These are phyloP conservation scores for Hemisphaericaspora xylofermentans DNA, from an alignment of 1,139 yeast species.

Conservation along the genomic window DNA sequence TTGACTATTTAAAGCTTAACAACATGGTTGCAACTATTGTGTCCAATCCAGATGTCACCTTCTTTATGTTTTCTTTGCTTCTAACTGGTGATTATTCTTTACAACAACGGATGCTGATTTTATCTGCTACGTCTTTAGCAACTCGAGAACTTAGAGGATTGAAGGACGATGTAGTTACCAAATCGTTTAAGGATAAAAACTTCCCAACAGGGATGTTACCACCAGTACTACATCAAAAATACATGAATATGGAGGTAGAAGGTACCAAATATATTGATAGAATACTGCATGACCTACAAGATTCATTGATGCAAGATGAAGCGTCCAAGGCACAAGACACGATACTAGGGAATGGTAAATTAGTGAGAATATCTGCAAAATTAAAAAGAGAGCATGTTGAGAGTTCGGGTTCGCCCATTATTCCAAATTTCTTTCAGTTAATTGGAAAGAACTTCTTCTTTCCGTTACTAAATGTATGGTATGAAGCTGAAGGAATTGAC, in stretches of 20 bases:
- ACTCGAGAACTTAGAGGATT: constrained; percentile 61
- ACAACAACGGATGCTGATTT: constrained; percentile 55
- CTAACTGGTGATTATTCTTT: constrained; percentile 65
- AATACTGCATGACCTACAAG: constrained; percentile 23
- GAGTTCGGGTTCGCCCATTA: constrained; percentile 13
- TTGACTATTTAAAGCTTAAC: constrained; percentile 50
- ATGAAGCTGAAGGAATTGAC: constrained; percentile 41
- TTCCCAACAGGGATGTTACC: constrained; percentile 51
- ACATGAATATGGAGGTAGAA: constrained; percentile 17
- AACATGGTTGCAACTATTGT: constrained; percentile 55
- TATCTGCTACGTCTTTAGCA: constrained; percentile 56
- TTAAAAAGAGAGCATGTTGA: constrained; percentile 8
- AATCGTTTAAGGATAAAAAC: constrained; percentile 29
- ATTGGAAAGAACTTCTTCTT: constrained; percentile 51
- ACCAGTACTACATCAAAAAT: constrained; percentile 40
- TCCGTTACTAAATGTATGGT: constrained; percentile 59
- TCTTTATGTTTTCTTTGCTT: constrained; percentile 41
- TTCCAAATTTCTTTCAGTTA: constrained; percentile 41
- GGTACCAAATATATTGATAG: constrained; percentile 6
- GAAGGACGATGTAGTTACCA: constrained; percentile 44
- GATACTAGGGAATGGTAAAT: constrained; percentile 42
- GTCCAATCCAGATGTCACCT: constrained; percentile 41
- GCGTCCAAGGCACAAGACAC: constrained; percentile 42
- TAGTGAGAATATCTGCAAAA: constrained; percentile 46
- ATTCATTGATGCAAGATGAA: constrained; percentile 35